phyloP scores from a whole-genome alignment of 1,139 yeast species.

The Taphrina wiesneri region DNA sequence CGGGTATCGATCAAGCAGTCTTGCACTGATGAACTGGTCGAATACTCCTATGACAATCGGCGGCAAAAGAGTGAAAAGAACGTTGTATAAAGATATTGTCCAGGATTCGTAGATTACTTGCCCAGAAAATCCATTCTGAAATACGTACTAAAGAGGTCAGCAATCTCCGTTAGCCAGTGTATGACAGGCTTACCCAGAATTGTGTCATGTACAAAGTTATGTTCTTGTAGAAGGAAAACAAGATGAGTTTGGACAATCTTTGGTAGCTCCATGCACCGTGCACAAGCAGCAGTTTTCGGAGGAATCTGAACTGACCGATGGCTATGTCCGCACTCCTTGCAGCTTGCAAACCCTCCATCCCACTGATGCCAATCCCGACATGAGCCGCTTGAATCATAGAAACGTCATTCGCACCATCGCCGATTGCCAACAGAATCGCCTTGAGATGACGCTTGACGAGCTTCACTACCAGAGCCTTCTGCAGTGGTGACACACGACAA shows the following conservation, averaged over 20 bases:
- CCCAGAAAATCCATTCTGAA: slow-evolving; percentile 88
- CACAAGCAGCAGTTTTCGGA: slow-evolving; percentile 78
- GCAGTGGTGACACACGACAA: slow-evolving; percentile 96
- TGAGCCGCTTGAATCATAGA: slow-evolving; percentile 99
- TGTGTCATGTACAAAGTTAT: slow-evolving; percentile 95
- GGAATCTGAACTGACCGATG: slow-evolving; percentile 88
- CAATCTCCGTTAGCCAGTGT: background rate
- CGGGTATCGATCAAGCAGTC: slow-evolving; percentile 86
- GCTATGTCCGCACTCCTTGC: slow-evolving; percentile 97
- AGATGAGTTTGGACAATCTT: slow-evolving; percentile 84
- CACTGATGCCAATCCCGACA: slow-evolving; percentile 97
- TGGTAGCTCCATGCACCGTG: slow-evolving; percentile 99
- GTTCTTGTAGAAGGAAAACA: slow-evolving; percentile 93
- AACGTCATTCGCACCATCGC: slow-evolving; percentile 98
- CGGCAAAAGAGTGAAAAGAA: slow-evolving; percentile 91
- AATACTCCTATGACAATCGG: slow-evolving; percentile 95
- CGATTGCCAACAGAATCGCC: slow-evolving; percentile 83
- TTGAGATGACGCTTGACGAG: slow-evolving; percentile 75
- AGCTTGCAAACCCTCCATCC: slow-evolving; percentile 99
- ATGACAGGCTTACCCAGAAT: slow-evolving; percentile 61
- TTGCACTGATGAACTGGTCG: slow-evolving; percentile 92
- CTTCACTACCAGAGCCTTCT: slow-evolving; percentile 92
- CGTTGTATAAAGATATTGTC: slow-evolving; percentile 95
- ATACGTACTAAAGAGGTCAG: slow-evolving; percentile 56
- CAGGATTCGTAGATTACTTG: slow-evolving; percentile 96